Percentiles rank a stretch among this genome's conserved stretches.
These are phyloP conservation scores for Yamadazyma kanchanaburiensis DNA, from an alignment of 1,139 yeast species.

Conservation along the genomic window DNA sequence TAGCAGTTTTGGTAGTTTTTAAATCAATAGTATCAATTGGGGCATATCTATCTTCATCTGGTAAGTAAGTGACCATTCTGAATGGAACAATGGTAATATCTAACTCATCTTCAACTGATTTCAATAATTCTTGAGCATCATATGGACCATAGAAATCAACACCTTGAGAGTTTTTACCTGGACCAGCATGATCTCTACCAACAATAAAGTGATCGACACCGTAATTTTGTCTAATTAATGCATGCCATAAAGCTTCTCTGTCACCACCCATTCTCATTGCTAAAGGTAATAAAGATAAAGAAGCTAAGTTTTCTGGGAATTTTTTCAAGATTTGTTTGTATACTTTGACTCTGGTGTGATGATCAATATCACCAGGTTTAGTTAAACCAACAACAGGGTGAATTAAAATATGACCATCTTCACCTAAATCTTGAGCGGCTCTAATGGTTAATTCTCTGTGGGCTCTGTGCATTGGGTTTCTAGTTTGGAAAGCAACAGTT, in stretches of 20 bases:
- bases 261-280: conserved; percentile 99
- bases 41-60: conserved; percentile 92
- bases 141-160: conserved; percentile 96
- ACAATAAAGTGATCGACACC: conserved; percentile 97
- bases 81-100: conserved; percentile 87
- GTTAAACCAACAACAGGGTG: conserved; percentile 98
- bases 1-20: conserved; percentile 74
- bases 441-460: conserved; percentile 94
- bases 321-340: conserved; percentile 89
- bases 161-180: conserved; percentile 91
- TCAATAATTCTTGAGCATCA: conserved; percentile 91
- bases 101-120: conserved; percentile 69
- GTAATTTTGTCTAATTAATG: conserved; percentile 91
- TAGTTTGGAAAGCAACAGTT: conserved; percentile 95
- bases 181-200: conserved; percentile 98
- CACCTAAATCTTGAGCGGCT: conserved; percentile 65
- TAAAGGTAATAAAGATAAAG: conserved; percentile 80
- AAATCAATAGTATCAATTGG: conserved; percentile 88
- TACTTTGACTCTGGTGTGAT: conserved; percentile 94
- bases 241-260: conserved; percentile 98
- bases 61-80: conserved; percentile 94
- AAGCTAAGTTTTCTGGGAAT: conserved; percentile 92
- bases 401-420: conserved; percentile 65
- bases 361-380: conserved; percentile 97
- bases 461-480: conserved; percentile 99